A percentile compares a stretch with the other conserved stretches of the same genome.
Evolutionary conservation across 2,329 filamentous ascomycete species (phyloP).

Genomic region (Fusarium sp.): DNA sequence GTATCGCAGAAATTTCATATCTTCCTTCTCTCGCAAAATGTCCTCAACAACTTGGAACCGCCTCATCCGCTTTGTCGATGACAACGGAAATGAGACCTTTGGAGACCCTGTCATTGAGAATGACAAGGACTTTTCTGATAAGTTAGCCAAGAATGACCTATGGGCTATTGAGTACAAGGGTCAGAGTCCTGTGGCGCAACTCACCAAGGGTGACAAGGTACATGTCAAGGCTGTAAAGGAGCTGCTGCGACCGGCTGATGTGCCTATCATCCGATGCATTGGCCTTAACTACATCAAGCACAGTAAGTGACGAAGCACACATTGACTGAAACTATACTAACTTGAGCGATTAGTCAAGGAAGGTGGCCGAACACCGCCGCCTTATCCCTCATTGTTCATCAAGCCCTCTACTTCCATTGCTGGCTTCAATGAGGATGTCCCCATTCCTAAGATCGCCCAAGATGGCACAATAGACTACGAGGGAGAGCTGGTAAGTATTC

Average conservation of each 20-base stretch:
- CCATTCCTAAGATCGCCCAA: slow-evolving; percentile 57
- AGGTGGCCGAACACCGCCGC: slow-evolving; percentile 60
- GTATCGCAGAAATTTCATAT: background rate
- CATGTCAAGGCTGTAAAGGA: slow-evolving; percentile 46
- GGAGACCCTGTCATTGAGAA: slow-evolving; percentile 45
- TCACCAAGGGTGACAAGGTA: slow-evolving; percentile 42
- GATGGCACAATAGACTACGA: slow-evolving; percentile 60
- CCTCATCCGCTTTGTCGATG: slow-evolving; percentile 49
- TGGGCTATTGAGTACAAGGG: slow-evolving; percentile 46
- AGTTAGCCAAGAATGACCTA: slow-evolving; percentile 38
- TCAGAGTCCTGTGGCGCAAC: slow-evolving; percentile 33
- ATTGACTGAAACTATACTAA: rapidly evolving
- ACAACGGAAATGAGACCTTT: slow-evolving; percentile 45
- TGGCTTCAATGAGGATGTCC: slow-evolving; percentile 48
- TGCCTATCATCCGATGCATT: slow-evolving; percentile 49
- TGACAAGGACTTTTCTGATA: slow-evolving; percentile 40
- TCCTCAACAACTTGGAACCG: slow-evolving; percentile 42
- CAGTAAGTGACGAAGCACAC: slow-evolving; percentile 33
- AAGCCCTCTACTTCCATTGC: slow-evolving; percentile 56
- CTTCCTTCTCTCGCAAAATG: slow-evolving; percentile 24
- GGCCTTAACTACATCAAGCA: slow-evolving; percentile 51
- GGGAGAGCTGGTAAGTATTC: slow-evolving; percentile 52
- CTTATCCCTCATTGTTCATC: slow-evolving; percentile 60
- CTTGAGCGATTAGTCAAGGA: slow-evolving; percentile 55
- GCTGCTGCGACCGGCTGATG: slow-evolving; percentile 44